Percentiles rank a stretch among this genome's conserved stretches.
These are phyloP conservation scores for Metschnikowia orientalis DNA, from an alignment of 805 yeast species.

Conservation along the genomic window DNA sequence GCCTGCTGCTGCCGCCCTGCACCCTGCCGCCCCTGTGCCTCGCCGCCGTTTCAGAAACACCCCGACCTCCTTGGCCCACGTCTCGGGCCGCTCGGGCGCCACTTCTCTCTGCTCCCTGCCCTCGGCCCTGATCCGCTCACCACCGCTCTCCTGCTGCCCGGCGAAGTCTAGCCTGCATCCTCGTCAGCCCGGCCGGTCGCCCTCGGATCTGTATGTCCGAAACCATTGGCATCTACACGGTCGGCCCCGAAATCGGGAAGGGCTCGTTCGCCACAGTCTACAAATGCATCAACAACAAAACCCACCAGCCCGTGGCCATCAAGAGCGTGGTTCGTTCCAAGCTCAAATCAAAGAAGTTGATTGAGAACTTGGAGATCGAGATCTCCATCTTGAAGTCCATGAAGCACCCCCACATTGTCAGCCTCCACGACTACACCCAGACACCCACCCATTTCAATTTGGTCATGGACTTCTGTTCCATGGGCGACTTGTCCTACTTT, in stretches of 20 bases:
- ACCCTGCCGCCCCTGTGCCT: too few species aligned
- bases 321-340: conserved; percentile 82
- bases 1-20: too few species aligned
- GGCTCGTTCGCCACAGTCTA: conserved; percentile 96
- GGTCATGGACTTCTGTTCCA: conserved; percentile 93
- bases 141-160: neutral
- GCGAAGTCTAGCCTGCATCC: neutral
- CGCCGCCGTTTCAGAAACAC: too few species aligned
- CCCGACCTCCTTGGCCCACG: too few species aligned
- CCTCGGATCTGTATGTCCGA: conserved; percentile 1
- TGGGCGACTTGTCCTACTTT: conserved; percentile 89
- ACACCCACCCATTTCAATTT: conserved; percentile 77
- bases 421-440: conserved; percentile 75
- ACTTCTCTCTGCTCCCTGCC: too few species aligned
- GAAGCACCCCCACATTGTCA: conserved; percentile 91
- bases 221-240: conserved; percentile 42
- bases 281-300: conserved; percentile 61
- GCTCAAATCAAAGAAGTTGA: conserved; percentile 76
- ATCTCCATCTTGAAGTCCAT: conserved; percentile 82
- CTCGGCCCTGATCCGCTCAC: neutral
- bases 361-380: conserved; percentile 90
- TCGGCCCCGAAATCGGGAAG: conserved; percentile 86
- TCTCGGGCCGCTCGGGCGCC: too few species aligned
- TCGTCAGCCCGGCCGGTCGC: neutral
- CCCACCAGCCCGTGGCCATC: conserved; percentile 70